phyloP scores from a whole-genome alignment of 192 early-diverging fungal genomes.

The Gryganskiella cystojenkinii region DNA sequence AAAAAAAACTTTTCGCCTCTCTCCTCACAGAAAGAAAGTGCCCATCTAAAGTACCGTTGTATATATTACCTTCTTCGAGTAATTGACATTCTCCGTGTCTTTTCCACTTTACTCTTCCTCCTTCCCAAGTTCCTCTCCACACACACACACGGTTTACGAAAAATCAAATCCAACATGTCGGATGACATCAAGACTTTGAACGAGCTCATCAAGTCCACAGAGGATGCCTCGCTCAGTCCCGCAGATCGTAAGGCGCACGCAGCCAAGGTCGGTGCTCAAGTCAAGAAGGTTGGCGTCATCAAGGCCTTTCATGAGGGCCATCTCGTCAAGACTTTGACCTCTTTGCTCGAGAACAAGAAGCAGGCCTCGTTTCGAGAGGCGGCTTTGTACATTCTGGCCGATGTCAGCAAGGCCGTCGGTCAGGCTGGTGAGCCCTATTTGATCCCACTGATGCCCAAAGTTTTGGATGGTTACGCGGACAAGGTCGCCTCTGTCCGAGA shows the following conservation, averaged over 20 bases:
- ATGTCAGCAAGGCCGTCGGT: constrained; percentile 62
- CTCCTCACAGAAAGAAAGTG: neutral
- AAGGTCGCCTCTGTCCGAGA: constrained; percentile 48
- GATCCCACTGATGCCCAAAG: constrained; percentile 62
- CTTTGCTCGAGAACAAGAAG: constrained; percentile 75
- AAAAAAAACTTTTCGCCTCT: neutral
- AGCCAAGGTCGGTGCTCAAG: constrained; percentile 57
- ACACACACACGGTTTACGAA: neutral
- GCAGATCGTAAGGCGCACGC: constrained; percentile 36
- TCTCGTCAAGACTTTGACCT: constrained; percentile 62
- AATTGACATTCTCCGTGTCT: neutral
- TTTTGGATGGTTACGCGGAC: constrained; percentile 66
- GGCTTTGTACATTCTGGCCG: constrained; percentile 62
- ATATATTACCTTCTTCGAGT: neutral
- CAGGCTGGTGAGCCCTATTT: constrained; percentile 71
- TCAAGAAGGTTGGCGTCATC: constrained; percentile 64
- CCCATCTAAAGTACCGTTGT: neutral
- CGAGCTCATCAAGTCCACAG: constrained; percentile 38
- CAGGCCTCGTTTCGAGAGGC: constrained; percentile 63
- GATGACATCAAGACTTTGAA: constrained; percentile 32
- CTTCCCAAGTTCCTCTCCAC: too few species aligned
- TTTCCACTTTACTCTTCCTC: neutral
- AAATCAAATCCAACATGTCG: neutral
- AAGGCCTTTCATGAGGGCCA: constrained; percentile 62
- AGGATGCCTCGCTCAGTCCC: neutral